These are phyloP conservation scores for Apiotrichum montevideense DNA, from an alignment of 1,284 basidiomycete genomes.

Conservation along the genomic window DNA sequence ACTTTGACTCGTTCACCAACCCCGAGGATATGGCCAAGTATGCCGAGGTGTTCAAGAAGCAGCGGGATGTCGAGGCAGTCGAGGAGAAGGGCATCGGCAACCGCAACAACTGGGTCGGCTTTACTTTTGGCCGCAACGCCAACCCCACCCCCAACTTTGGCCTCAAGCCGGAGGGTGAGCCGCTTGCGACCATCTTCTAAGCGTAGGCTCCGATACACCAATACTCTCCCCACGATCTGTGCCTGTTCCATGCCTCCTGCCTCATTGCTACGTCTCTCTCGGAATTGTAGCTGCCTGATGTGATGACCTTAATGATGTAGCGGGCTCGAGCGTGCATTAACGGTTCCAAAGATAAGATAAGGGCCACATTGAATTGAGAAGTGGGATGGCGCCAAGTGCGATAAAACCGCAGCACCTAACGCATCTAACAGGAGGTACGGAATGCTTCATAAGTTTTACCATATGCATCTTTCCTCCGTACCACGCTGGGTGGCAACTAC, in stretches of 20 bases:
- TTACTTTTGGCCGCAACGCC: conserved; percentile 86
- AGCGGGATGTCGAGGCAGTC: conserved; percentile 85
- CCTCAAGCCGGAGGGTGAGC: conserved; percentile 43
- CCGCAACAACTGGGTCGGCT: conserved; percentile 60
- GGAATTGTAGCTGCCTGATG: conserved; percentile 1
- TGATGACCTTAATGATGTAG: conserved; percentile 5
- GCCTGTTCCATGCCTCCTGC: too few relatives aligned
- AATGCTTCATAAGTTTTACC: too few relatives aligned
- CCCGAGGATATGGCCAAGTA: conserved; percentile 97
- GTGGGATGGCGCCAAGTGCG: neutral
- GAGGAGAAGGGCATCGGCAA: conserved; percentile 71
- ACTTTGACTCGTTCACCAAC: conserved; percentile 95
- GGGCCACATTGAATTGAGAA: too few relatives aligned
- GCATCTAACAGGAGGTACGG: too few relatives aligned
- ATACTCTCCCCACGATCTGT: too few relatives aligned
- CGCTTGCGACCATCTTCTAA: conserved; percentile 48
- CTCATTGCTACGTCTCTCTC: neutral
- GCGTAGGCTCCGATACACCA: neutral
- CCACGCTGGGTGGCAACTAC: neutral
- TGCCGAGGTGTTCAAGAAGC: conserved; percentile 96
- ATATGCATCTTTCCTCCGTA: too few relatives aligned
- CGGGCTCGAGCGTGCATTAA: too few relatives aligned
- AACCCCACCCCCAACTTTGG: conserved; percentile 16
- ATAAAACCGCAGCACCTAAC: conserved; percentile 27
- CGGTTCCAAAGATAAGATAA: too few relatives aligned